phyloP scores from a whole-genome alignment of 1,284 basidiomycete genomes.

The Cystobasidium slooffiae region DNA sequence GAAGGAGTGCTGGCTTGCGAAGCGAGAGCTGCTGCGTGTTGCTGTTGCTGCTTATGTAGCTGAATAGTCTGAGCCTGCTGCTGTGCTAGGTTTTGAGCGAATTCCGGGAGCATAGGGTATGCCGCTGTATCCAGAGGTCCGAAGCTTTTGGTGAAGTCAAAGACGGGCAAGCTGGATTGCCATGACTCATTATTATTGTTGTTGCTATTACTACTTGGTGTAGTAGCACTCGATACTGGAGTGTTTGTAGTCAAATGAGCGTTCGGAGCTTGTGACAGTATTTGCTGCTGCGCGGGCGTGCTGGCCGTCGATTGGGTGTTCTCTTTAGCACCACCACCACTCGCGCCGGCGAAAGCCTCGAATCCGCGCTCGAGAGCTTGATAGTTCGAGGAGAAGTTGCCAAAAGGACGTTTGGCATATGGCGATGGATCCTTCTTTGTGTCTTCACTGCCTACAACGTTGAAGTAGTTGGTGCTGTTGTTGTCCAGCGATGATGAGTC shows the following conservation, averaged over 20 bases:
- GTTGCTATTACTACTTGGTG: conserved; percentile 3
- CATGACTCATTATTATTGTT: conserved; percentile 12
- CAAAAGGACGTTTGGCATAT: conserved; percentile 41
- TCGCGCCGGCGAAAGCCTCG: conserved; percentile 9
- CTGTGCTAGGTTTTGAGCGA: conserved; percentile 16
- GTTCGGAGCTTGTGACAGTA: background rate
- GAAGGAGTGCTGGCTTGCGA: background rate
- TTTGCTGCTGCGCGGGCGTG: conserved; percentile 10
- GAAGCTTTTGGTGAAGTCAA: conserved; percentile 24
- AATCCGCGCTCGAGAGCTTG: conserved; percentile 37
- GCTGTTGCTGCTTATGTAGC: background rate
- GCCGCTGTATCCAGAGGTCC: conserved; percentile 13
- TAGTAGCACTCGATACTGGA: conserved; percentile 10
- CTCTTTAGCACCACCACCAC: background rate
- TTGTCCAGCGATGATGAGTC: background rate
- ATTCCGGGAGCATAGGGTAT: conserved; percentile 12
- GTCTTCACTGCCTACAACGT: background rate
- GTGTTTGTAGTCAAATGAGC: conserved; percentile 14
- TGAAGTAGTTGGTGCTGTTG: conserved; percentile 8
- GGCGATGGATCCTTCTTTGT: conserved; percentile 40
- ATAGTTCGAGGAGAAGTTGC: conserved; percentile 25
- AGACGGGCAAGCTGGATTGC: conserved; percentile 24
- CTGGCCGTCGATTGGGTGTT: background rate
- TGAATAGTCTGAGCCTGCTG: conserved; percentile 10
- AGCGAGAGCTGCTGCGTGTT: background rate